phyloP scores from a whole-genome alignment of 2,329 filamentous ascomycete genomes.

The Helicocarpus griseus region DNA sequence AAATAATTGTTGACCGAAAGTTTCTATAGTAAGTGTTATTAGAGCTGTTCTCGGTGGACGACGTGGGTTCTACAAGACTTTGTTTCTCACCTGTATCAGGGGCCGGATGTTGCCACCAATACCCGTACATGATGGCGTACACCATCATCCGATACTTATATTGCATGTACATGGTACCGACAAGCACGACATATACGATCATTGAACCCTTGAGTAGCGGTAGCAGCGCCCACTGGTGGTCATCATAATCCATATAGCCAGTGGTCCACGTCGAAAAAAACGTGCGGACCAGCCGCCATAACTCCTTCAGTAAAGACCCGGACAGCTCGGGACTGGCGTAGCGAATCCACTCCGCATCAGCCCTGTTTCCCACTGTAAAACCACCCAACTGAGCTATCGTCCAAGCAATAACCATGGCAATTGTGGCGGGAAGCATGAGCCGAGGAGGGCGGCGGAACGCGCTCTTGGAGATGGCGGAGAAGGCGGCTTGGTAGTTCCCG shows the following conservation, averaged over 20 bases:
- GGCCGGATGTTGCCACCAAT: constrained; percentile 41
- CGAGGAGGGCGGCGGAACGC: constrained; percentile 45
- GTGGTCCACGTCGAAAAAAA: constrained; percentile 43
- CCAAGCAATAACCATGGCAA: constrained; percentile 44
- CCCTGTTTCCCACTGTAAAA: constrained; percentile 38
- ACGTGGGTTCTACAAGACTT: too few species aligned
- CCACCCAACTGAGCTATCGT: constrained; percentile 39
- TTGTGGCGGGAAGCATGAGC: constrained; percentile 43
- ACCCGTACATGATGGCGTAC: constrained; percentile 35
- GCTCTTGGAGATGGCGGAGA: constrained; percentile 42
- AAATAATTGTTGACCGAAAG: constrained; percentile 43
- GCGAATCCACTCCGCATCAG: constrained; percentile 44
- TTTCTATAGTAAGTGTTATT: constrained; percentile 30
- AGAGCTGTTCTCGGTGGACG: too few species aligned
- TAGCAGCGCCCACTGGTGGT: constrained; percentile 46
- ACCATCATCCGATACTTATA: constrained; percentile 35
- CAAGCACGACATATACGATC: constrained; percentile 36
- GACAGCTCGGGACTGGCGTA: constrained; percentile 39
- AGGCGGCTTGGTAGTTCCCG: constrained; percentile 35
- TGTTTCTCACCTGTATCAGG: constrained; percentile 35
- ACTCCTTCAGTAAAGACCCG: constrained; percentile 36
- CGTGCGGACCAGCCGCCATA: constrained; percentile 35
- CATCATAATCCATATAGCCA: constrained; percentile 43
- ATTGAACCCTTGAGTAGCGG: constrained; percentile 38
- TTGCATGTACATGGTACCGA: constrained; percentile 39